These are phyloP conservation scores for Backusella sp. DNA, from an alignment of 192 early-diverging fungal species.

Conservation along the genomic window DNA sequence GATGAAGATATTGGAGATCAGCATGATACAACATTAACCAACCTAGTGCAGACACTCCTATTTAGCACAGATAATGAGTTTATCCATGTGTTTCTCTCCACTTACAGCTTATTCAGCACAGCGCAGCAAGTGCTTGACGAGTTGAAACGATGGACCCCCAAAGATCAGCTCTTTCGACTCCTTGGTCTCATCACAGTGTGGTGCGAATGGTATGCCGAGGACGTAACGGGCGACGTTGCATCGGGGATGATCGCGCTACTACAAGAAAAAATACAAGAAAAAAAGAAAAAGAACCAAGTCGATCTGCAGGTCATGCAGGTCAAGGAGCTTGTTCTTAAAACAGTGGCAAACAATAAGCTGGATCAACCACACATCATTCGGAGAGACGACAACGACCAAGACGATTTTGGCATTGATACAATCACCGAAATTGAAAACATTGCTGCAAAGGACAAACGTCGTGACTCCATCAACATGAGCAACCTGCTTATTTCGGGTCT, in stretches of 20 bases:
- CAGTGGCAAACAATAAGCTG: constrained; percentile 10
- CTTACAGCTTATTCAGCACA: constrained; percentile 40
- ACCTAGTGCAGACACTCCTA: constrained; percentile 50
- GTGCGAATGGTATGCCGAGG: constrained; percentile 23
- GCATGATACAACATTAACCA: constrained; percentile 52
- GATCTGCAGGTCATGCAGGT: background rate
- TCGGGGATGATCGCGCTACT: constrained; percentile 28
- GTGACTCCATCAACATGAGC: constrained; percentile 24
- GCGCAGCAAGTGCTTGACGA: constrained; percentile 15
- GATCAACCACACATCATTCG: background rate
- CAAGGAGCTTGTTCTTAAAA: constrained; percentile 7
- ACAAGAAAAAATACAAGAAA: background rate
- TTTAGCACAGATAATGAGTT: constrained; percentile 19
- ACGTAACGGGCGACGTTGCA: constrained; percentile 28
- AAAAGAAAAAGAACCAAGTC: background rate
- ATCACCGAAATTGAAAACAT: constrained; percentile 27
- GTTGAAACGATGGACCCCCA: background rate
- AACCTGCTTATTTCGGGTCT: constrained; percentile 57
- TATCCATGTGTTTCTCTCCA: constrained; percentile 37
- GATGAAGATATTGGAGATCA: background rate
- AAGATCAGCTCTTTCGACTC: background rate
- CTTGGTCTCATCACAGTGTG: constrained; percentile 24
- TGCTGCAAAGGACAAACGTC: background rate
- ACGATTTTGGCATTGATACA: background rate
- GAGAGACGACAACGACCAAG: background rate